Evolutionary conservation across 2,329 filamentous ascomycete genomes (phyloP), one percentile per base, ranked within the genome.

Genomic region (Thelonectria blattea): DNA sequence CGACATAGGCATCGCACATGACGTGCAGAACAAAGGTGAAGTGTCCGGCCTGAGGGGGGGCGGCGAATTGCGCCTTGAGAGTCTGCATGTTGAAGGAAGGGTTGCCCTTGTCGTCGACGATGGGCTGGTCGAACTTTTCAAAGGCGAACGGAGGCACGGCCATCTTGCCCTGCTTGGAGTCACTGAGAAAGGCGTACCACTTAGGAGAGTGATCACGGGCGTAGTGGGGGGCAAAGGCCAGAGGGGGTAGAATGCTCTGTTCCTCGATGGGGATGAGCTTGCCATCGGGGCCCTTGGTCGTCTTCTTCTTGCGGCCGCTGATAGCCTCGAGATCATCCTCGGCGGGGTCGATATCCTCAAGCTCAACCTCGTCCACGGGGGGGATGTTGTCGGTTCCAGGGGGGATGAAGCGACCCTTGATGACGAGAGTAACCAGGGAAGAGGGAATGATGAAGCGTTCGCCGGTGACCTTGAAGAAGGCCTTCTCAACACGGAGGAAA

Each of bases 141-240:
- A 99, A 98, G n/a, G 91, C 92, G 76, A 97, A 97, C 0, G 96
- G 95, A 2, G 94, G 94, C 2, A 99, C 95, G 17, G 94, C 93
- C 78, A 99, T 94, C 79, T 96, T 96, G 72, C 92, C 93, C 74
- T 96, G 91, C 79, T 96, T 96, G 70, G 88, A 91, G 75, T 99
- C 95, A 60, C 92, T 92, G 53, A 99, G 85, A 84, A 99, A 98
- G 48, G 97, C 87, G 72, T 97, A 89, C 94, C 94, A 99, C 71
- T 89, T 86, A 15, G 96, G 94, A 34, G 92, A 90, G 74, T 96
- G 90, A 70, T 97, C 92, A 62, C 92, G 91, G 30, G 93, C 88
- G 69, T 93, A 94, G 78, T 95, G 94, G 5, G 95, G 96, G 9
- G 95, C 93, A 71, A 93, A 90, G 12, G 91, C 90, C n/a, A 97